Base-by-base conservation (phyloP, 495 filamentous ascomycete genomes). In the Platismatia glauca region DNA sequence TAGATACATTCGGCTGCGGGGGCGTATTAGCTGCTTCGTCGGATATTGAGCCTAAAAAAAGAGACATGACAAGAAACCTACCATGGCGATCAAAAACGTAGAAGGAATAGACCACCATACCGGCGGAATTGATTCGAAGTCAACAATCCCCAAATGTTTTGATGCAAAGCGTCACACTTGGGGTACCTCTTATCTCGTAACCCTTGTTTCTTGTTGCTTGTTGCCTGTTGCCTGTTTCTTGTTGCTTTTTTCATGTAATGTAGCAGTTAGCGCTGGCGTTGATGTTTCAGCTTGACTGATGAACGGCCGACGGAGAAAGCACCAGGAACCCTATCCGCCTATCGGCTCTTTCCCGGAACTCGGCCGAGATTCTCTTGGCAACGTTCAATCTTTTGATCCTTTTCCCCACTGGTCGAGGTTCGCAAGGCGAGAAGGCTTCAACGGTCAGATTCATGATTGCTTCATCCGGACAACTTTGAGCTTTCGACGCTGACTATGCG, bases 1-100 rank as follows among this genome's bases (percentile, higher is more conserved):
- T 98, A 98, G 74, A 97, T 93, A 78, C 94, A 98, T 77, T 97
- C 94, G 71, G 95, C 94, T 92, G 67, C n/a, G 18, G 48, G 38
- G 38, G 22, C 29, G 43, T 27, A 22, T 64, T 57, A 61, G 61
- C 41, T 31, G 22, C 11, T 29, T 29, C 16, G 12, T 39, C 63
- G 64, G 44, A 13, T 57, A 9, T 24, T n/a, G n/a, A n/a, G n/a
- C n/a, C n/a, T n/a, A n/a, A n/a, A n/a, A 16, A 22, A 7, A 13
- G 1, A 61, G 3, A 33, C 11, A 16, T 8, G 7, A 37, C 24
- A 56, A 20, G 33, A 43, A 43, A 66, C 81, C 70, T 82, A 97
- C 94, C 95, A 74, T 98, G 94, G 66, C 94, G 87, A 75, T 98
- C 94, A 69, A 98, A 98, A 70, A 98, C 96, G 79, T 96, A 97